Base-by-base conservation (phyloP, 2,329 filamentous ascomycete species). In the Colletotrichum higginsianum region DNA sequence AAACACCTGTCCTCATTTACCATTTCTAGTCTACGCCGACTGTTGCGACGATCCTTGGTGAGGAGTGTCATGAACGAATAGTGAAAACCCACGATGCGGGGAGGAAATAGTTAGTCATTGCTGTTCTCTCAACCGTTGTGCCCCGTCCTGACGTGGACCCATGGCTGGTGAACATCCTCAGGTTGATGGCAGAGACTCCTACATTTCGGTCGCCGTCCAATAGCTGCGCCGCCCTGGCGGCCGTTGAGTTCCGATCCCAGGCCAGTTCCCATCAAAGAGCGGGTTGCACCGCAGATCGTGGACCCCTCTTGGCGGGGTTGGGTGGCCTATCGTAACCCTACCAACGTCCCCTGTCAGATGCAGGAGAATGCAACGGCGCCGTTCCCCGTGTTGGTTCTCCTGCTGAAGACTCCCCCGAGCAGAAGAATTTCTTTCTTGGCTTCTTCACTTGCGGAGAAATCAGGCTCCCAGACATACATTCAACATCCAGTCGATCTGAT, bases 271-370 rank as follows among this genome's bases (percentile, higher is more conserved):
- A 46, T 46, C 21, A 46, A 60, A 42, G 38, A 58, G 53, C 44
- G 26, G 61, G 53, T 18, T 53, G 21, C 52, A 26, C n/a, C 38
- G 53, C 26, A 58, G 53, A 66, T 66, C 61, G 52, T 26, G 42
- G 38, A 15, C 18, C 4, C 13, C 4, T 44, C 30, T 44, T 64
- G 58, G 65, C 44, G 65, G 65, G 38, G 38, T 7, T 30, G 5
- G 30, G 30, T 38, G 30, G n/a, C 13, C 40, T 38, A 16, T 38
- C 23, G 56, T 62, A 40, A 65, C 50, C 26, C 50, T n/a, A 12
- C 15, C 38, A n/a, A 7, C 13, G 42, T 61, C 57, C 57, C 58
- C 26, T n/a, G 46, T 40, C 11, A 38, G 18, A 38, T 15, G n/a
- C n/a, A 62, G 21, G 26, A 49, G 21, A 30, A 62, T 30, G n/a